Base-by-base conservation (phyloP, 768 basidiomycete species). In the Lactarius hengduanensis region DNA sequence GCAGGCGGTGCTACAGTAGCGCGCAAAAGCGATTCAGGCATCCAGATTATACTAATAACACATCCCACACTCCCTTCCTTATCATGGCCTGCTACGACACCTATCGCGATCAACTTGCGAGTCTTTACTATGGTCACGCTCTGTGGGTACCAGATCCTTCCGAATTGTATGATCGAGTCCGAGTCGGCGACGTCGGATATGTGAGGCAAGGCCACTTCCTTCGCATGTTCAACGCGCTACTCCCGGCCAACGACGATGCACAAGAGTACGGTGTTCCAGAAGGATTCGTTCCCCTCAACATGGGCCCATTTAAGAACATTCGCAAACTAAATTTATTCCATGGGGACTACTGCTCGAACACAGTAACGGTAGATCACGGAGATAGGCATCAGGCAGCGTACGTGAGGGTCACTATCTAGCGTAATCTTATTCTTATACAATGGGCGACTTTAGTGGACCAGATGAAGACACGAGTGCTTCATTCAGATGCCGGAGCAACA, bases 141-240 rank as follows among this genome's bases (percentile, higher is more conserved):
- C 61, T 71, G 18, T 71, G 71, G 69, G 54, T 65, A n/a, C 71
- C 71, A 30, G 53, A 54, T 45, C 71, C 71, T 30, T 63, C 13
- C 4, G 47, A 53, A 13, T 62, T 67, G 9, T 72, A 72, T 34
- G 66, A 71, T 32, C 65, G 57, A 16, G 71, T 72, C 47, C 59
- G 57, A 16, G 57, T 72, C 32, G 71, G 65, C 34, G 71, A 72
- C 57, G 69, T 72, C n/a, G 71, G 71, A 11, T 67, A 62, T 43
- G 59, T 70, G 18, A 53, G 55, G 32, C 59, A 69, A 7, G 71
- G 71, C n/a, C 60, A 63, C 41, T 72, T 72, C 47, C 32, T 38
- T 54, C 64, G 64, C 30, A 47, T 72, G 26, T 72, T 72, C 69
- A 72, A 71, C 38, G 59, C 61, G 7, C 40, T 71, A 34, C 56